Evolutionary conservation across 2,329 filamentous ascomycete species (phyloP).

Genomic region (Colletotrichum sp.): DNA sequence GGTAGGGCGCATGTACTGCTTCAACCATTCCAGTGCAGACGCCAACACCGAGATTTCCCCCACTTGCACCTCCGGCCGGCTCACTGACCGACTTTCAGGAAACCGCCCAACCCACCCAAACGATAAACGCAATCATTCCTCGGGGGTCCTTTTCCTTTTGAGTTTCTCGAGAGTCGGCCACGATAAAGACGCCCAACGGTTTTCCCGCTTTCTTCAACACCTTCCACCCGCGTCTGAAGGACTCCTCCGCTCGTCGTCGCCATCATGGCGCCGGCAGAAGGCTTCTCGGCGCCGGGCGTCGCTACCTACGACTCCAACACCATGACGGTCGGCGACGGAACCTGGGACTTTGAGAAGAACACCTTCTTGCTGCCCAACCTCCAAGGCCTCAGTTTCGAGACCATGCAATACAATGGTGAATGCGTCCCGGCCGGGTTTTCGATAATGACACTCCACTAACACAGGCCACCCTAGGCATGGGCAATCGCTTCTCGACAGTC

Average conservation of each 20-base stretch:
- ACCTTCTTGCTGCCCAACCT: conserved; percentile 80
- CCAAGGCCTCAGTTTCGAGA: conserved; percentile 77
- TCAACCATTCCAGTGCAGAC: neutral
- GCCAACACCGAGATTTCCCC: neutral
- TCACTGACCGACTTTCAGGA: conserved; percentile 8
- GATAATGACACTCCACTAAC: conserved; percentile 13
- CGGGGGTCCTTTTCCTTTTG: neutral
- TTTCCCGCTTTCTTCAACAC: conserved; percentile 2
- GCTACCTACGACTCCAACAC: conserved; percentile 75
- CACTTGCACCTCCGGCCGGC: conserved; percentile 6
- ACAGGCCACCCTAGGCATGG: conserved; percentile 67
- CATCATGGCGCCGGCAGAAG: conserved; percentile 64
- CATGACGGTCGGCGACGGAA: conserved; percentile 81
- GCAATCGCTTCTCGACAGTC: conserved; percentile 74
- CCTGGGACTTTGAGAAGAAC: conserved; percentile 80
- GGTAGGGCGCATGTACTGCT: neutral
- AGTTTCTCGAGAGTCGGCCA: neutral
- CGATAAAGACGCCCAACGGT: neutral
- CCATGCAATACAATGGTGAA: conserved; percentile 84
- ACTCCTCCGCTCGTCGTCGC: conserved; percentile 38
- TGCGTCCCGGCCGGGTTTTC: neutral
- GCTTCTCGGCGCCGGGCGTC: conserved; percentile 72
- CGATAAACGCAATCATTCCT: conserved; percentile 6
- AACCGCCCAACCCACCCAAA: neutral
- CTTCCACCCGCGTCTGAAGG: conserved; percentile 7